Percentiles rank a stretch among this genome's conserved stretches.
phyloP scores from a whole-genome alignment of 169 alveolate species.

The Fabrea salina region DNA sequence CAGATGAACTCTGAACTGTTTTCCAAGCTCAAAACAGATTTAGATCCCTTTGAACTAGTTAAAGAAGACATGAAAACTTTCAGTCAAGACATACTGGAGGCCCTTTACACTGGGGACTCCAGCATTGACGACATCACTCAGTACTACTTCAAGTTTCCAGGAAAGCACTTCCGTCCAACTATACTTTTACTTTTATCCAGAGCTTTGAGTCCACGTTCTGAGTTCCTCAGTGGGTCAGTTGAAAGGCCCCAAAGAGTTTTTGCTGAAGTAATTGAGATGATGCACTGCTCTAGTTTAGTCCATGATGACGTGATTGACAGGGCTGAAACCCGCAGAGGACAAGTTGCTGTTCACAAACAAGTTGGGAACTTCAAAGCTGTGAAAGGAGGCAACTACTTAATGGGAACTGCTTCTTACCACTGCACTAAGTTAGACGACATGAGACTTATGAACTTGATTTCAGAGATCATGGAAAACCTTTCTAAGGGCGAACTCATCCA shows the following conservation, averaged over 20 bases:
- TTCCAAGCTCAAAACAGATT: not conserved
- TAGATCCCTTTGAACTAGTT: slow-evolving; percentile 8
- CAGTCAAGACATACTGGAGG: not conserved
- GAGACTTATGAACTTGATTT: slow-evolving; percentile 41
- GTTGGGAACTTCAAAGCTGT: slow-evolving; percentile 70
- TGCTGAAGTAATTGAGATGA: slow-evolving; percentile 55
- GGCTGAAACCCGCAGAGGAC: slow-evolving; percentile 67
- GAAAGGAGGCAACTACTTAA: slow-evolving; percentile 72
- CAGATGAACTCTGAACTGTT: slow-evolving; percentile 19
- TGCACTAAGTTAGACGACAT: slow-evolving; percentile 24
- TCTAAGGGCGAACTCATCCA: slow-evolving; percentile 52
- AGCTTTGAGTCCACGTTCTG: not conserved
- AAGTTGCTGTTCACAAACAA: slow-evolving; percentile 60
- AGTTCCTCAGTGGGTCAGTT: not conserved
- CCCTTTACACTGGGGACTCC: not conserved
- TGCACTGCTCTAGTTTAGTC: slow-evolving; percentile 76
- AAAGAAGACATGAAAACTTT: not conserved
- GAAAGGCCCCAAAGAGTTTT: slow-evolving; percentile 10
- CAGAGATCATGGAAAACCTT: slow-evolving; percentile 45
- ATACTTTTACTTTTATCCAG: slow-evolving; percentile 5
- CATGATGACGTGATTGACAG: slow-evolving; percentile 85
- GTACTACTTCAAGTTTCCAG: slow-evolving; percentile 31
- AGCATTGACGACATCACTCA: not conserved
- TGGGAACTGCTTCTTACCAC: slow-evolving; percentile 47
- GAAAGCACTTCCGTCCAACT: slow-evolving; percentile 34